Conservation (phyloP, 192 early-diverging fungal genomes). For the Coemansia sp. region DNA sequence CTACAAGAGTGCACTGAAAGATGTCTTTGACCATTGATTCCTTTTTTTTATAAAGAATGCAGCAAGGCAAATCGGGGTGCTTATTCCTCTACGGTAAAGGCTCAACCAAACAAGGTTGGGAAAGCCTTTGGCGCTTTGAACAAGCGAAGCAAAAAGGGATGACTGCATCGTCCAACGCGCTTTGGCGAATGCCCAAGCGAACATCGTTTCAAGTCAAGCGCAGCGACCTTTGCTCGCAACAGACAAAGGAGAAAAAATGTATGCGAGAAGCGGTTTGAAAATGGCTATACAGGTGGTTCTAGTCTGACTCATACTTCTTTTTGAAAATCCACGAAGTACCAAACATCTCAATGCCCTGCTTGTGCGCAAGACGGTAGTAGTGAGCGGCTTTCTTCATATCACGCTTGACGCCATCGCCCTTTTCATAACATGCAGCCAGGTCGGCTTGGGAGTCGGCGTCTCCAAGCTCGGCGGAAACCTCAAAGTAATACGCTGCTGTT, state of each 20-base stretch:
- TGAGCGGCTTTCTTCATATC: conserved; percentile 74
- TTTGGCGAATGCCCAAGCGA: not conserved
- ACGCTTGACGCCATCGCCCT: conserved; percentile 77
- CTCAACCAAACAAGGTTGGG: not conserved
- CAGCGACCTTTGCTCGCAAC: too few relatives aligned
- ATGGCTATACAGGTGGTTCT: not conserved
- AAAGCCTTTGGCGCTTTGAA: not conserved
- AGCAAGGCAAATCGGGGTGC: not conserved
- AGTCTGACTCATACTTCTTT: conserved; percentile 70
- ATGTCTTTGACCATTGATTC: not conserved
- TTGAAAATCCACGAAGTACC: conserved; percentile 87
- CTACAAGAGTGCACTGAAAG: not conserved
- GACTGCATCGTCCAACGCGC: not conserved
- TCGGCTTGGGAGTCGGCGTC: conserved; percentile 80
- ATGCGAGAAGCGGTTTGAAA: not conserved
- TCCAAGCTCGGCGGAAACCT: conserved; percentile 76
- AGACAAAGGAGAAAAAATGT: not conserved
- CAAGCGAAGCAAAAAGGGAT: not conserved
- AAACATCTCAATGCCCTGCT: conserved; percentile 71
- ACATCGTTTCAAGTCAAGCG: not conserved
- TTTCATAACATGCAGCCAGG: conserved; percentile 71
- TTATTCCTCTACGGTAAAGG: not conserved
- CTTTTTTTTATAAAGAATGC: not conserved
- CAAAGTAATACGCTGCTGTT: conserved; percentile 78
- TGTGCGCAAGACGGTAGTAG: conserved; percentile 75